phyloP scores from a whole-genome alignment of 176 grass and related monocot species.

The Puya raimondii region DNA sequence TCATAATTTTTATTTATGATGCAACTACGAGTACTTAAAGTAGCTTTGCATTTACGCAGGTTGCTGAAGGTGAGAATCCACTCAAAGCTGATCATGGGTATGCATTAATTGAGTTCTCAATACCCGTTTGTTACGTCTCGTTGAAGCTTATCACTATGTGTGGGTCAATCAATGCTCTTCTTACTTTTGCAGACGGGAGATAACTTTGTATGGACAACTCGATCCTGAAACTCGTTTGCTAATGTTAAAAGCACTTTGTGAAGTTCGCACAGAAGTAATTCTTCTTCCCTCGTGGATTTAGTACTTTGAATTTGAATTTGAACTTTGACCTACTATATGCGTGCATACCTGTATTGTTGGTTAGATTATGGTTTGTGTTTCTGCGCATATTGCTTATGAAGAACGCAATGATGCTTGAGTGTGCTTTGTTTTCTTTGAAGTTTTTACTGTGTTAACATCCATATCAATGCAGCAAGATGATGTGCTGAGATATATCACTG shows the following conservation, averaged over 20 bases:
- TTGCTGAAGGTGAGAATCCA: conserved; percentile 70
- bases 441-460: conserved; percentile 16
- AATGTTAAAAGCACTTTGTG: conserved; percentile 86
- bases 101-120: conserved; percentile 6
- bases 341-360: neutral
- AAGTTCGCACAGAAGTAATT: conserved; percentile 77
- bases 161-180: neutral
- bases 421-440: neutral
- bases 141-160: neutral
- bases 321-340: neutral
- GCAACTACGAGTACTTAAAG: conserved; percentile 3
- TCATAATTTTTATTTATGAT: neutral
- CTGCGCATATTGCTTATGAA: neutral
- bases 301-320: conserved; percentile 1
- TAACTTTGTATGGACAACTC: conserved; percentile 47
- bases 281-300: neutral
- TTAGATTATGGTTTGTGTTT: neutral
- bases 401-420: neutral
- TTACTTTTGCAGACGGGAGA: conserved; percentile 54
- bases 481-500: conserved; percentile 50
- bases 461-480: conserved; percentile 64
- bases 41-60: conserved; percentile 40
- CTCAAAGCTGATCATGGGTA: conserved; percentile 64
- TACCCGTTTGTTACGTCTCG: neutral
- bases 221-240: conserved; percentile 59